These are phyloP conservation scores for Lycium ferocissimum DNA, from an alignment of 257 asterid species.

Conservation along the genomic window DNA sequence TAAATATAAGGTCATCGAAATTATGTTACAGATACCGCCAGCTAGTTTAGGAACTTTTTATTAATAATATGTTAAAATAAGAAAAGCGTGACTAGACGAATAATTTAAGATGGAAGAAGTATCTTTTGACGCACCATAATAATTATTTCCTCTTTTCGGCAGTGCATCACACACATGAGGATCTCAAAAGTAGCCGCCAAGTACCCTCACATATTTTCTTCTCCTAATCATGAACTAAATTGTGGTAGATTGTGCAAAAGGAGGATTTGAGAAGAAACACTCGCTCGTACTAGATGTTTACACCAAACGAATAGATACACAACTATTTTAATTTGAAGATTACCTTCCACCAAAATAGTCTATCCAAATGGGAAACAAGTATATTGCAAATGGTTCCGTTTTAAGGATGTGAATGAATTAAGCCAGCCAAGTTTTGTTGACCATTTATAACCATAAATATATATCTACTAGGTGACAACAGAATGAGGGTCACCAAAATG, in stretches of 20 bases:
- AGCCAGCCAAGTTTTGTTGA: constrained; percentile 19
- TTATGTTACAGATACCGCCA: background rate
- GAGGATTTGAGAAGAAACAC: no score
- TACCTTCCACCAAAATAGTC: background rate
- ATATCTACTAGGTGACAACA: background rate
- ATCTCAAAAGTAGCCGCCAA: background rate
- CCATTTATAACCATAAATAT: background rate
- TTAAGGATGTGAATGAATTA: background rate
- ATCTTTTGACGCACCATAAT: background rate
- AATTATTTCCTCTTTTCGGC: background rate
- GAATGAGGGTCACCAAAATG: background rate
- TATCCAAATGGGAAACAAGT: background rate
- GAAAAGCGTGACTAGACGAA: no score
- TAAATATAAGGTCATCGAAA: background rate
- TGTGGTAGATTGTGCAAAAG: background rate
- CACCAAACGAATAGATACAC: no score
- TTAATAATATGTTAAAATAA: no score
- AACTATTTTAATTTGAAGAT: background rate
- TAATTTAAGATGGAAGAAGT: no score
- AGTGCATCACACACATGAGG: background rate
- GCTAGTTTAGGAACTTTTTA: background rate
- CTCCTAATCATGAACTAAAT: background rate
- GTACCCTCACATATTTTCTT: background rate
- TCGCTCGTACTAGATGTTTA: no score
- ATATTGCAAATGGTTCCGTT: background rate